Evolutionary conservation across 2,329 filamentous ascomycete species (phyloP), one percentile per base, ranked within the genome.

Genomic region (Pyricularia sp.): DNA sequence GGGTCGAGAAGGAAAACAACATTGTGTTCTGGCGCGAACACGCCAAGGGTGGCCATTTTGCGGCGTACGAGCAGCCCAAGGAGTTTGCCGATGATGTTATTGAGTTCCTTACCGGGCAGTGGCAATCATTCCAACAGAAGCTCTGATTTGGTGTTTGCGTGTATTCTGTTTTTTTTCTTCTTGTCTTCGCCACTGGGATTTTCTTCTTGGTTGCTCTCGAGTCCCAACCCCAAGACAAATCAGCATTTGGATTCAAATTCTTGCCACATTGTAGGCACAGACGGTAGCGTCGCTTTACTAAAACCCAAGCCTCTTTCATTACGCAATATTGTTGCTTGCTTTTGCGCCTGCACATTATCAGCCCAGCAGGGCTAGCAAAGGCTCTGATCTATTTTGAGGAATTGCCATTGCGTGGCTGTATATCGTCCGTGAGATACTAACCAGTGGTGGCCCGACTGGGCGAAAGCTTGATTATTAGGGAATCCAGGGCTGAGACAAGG

Each of bases 31-130:
- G 74, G 71, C 74, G 69, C 64, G 31, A 71, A 9, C 72, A 75
- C 55, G 58, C 65, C 14, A 50, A 73, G 72, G 85, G 86, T 17
- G 85, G 86, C 0, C 85, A 87, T 75, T 87, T 87, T 72, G 83
- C 85, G 20, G 78, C 79, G 5, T 70, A 84, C 66, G 82, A 85
- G 72, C 74, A 75, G 64, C 81, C 82, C 0, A 75, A 36, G 23
- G 14, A 11, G 25, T 14, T 58, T 25, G 36, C 36, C 17, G 14
- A 14, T 9, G 65, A 66, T 20, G 36, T 66, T 28, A 66, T 66
- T 26, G 65, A 66, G 12, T 66, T 66, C 12, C 28, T 55, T 10
- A 58, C 10, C 7, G 64, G 25, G 12, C 30, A 65, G 17, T 65
- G 64, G 64, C 10, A 20, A 20, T 6, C n/a, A 23, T 65, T 20